Evolutionary conservation across 2,329 filamentous ascomycete genomes (phyloP), one percentile per base, ranked within the genome.

Genomic region (Paecilomyces niveus): DNA sequence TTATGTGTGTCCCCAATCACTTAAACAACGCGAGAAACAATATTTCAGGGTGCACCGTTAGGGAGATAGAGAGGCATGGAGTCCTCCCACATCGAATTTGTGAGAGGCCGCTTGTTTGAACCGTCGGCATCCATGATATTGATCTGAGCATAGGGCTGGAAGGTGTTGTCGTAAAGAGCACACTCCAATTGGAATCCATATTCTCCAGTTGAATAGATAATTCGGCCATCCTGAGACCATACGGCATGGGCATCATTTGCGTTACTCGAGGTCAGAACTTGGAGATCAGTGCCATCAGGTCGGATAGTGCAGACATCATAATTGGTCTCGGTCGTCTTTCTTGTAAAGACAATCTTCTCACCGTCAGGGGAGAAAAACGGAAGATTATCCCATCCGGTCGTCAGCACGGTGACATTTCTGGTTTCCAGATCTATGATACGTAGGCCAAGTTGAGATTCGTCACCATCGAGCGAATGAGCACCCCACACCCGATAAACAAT

Each of bases 131-230:
- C 66, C 76, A 78, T 78, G n/a, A 74, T 58, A 54, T 76, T 68
- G 52, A 79, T 75, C 67, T 78, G 75, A 0, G 76, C 76, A 52
- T 78, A 78, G 0, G 75, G 77, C 65, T 80, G 74, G 63, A 78
- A 79, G 0, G 76, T 78, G 35, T 76, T 60, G 55, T 79, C 76
- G 55, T 74, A 79, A 1, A 73, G 62, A 0, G 72, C 68, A 10
- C 70, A 68, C 67, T 80, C 77, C 50, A 75, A 72, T 35, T 74
- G 68, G 65, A 78, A 79, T 2, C 76, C 77, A 56, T 73, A 79
- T 73, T 74, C 74, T 3, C 76, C 76, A 9, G 67, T 76, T 6
- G 64, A 71, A 49, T 70, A 80, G 61, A 76, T 60, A 35, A 80
- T 78, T 4, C 69, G 68, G 7, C 75, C 74, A 64, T 79, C 76